Evolutionary conservation across 73 alveolate species (phyloP), one percentile per base, ranked within the genome.

Genomic region (Tetrahymena thermophila): DNA sequence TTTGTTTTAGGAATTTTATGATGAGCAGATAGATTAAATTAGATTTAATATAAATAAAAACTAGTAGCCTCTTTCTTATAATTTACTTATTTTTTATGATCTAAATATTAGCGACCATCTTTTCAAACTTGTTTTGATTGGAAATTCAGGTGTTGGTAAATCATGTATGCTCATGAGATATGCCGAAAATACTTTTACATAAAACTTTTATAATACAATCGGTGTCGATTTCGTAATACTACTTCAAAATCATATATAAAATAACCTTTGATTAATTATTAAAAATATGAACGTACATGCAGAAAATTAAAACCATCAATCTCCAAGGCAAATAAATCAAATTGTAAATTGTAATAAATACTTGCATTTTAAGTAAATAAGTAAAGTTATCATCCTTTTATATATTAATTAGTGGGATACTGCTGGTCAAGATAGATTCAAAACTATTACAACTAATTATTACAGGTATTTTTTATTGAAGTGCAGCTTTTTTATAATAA

Each of bases 391-490:
- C 21, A 25, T 71, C 89, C 4, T n/a, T 71, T 71, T 31, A 56
- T 84, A 85, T 89, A 38, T 38, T 85, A 9, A 6, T 44, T 97
- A 96, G 96, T 97, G 99, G 98, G 99, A 97, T 89, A 97, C 99
- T 71, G 99, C 99, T 93, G 99, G 99, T 10, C 96, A 97, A 85
- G 99, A 97, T 94, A 95, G 99, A 96, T 97, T 97, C 94, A 43
- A 98, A 96, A 97, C 99, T 34, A 97, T 97, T 35, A 96, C 98
- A 21, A 93, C 98, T 40, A 96, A 97, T 85, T 97, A 97, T 96
- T 97, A 97, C 94, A 71, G 89, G 89, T 71, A 71, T 31, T 23
- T n/a, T 23, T 71, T 4, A 71, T n/a, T 40, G 44, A 40, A 0
- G 15, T 4, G 44, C 44, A 8, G 89, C 89, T 1, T 71, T 28